These are phyloP conservation scores for Trichoderma semiorbis DNA, from an alignment of 2,329 filamentous ascomycete species.

Conservation along the genomic window DNA sequence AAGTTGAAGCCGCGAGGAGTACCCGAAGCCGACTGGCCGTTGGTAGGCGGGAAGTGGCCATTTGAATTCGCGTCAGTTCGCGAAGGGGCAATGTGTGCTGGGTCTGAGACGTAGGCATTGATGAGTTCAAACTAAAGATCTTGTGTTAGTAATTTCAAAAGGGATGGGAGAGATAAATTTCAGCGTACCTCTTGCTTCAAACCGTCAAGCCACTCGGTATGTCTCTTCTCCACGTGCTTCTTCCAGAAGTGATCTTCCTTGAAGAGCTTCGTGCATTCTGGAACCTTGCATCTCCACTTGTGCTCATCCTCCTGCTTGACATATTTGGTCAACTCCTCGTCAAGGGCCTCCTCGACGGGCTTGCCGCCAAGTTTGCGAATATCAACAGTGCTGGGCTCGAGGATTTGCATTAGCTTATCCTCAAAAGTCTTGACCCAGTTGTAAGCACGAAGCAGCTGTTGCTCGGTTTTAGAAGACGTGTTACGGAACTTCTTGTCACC, in stretches of 20 bases:
- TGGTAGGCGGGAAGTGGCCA: conserved; percentile 83
- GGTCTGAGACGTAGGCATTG: conserved; percentile 92
- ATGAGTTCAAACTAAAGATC: conserved; percentile 71
- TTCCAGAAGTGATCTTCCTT: conserved; percentile 97
- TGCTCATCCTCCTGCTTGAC: conserved; percentile 98
- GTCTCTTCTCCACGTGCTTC: conserved; percentile 96
- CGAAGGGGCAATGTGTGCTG: conserved; percentile 89
- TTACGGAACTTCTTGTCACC: conserved; percentile 72
- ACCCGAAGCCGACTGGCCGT: conserved; percentile 71
- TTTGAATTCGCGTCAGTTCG: conserved; percentile 93
- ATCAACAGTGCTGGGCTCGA: conserved; percentile 85
- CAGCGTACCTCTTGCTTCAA: conserved; percentile 76
- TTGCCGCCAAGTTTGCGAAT: conserved; percentile 89
- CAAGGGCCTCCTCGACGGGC: conserved; percentile 76
- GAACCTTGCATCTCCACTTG: conserved; percentile 94
- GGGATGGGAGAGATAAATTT: not conserved
- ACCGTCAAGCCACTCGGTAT: conserved; percentile 78
- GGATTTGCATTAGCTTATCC: conserved; percentile 88
- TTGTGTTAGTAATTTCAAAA: conserved; percentile 13
- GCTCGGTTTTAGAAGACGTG: conserved; percentile 72
- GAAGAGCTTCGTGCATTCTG: conserved; percentile 94
- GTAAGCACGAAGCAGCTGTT: conserved; percentile 89
- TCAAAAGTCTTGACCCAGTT: conserved; percentile 99
- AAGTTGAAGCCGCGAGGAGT: conserved; percentile 92
- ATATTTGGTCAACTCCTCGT: conserved; percentile 80